phyloP scores from a whole-genome alignment of 2,329 filamentous ascomycete genomes.

The Dactylellina parvicollis region DNA sequence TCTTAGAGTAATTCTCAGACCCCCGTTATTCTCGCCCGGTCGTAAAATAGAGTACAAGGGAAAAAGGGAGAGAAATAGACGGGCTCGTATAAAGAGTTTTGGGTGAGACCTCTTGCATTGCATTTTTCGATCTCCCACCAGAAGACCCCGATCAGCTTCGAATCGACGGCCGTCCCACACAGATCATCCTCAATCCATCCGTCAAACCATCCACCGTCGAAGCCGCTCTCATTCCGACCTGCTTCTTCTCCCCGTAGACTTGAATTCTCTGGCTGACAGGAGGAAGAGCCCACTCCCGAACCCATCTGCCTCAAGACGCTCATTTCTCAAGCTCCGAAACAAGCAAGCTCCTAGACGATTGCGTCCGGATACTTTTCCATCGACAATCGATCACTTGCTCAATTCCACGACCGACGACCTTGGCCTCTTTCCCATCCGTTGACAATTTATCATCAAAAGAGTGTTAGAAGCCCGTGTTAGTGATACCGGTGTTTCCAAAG shows the following conservation, averaged over 20 bases:
- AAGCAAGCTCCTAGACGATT: no score
- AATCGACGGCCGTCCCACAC: background rate
- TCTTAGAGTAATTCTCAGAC: no score
- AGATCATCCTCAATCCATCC: background rate
- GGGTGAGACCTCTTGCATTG: background rate
- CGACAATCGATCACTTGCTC: conserved; percentile 8
- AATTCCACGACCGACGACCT: background rate
- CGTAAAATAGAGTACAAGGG: no score
- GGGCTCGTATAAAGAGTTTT: background rate
- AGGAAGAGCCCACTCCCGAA: conserved; percentile 3
- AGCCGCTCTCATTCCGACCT: background rate
- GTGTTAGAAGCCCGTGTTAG: no score
- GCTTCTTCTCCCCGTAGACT: background rate
- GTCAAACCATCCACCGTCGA: background rate
- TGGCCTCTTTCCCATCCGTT: background rate
- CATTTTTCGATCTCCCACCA: background rate
- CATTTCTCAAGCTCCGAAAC: conserved; percentile 5
- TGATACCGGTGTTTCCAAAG: no score
- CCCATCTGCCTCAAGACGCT: conserved; percentile 2
- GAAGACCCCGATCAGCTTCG: background rate
- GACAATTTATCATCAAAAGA: background rate
- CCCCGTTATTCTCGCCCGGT: no score
- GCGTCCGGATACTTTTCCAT: background rate
- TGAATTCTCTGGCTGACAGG: background rate
- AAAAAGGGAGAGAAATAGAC: background rate